These are phyloP conservation scores for Immersiella caudata DNA, from an alignment of 495 filamentous ascomycete species.

Conservation along the genomic window DNA sequence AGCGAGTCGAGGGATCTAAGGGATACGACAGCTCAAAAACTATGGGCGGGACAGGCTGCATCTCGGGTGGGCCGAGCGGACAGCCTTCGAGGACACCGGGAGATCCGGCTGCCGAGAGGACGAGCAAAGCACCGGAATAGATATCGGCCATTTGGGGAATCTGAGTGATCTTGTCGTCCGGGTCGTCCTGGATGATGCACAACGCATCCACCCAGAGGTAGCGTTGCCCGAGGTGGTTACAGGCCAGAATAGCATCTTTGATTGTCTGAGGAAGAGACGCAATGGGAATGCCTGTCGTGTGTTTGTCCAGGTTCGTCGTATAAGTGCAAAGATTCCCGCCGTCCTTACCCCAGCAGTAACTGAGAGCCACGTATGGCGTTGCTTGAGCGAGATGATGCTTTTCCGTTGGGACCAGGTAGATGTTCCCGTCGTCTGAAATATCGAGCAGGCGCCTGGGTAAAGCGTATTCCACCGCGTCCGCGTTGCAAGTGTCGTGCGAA, in stretches of 20 bases:
- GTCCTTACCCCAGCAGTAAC: no score
- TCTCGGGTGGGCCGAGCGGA: neutral
- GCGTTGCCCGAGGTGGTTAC: constrained; percentile 3
- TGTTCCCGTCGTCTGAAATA: constrained; percentile 4
- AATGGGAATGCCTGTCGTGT: constrained; percentile 7
- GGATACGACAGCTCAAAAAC: neutral
- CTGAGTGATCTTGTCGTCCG: neutral
- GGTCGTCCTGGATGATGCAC: constrained; percentile 1
- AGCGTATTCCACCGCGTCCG: neutral
- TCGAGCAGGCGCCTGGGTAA: constrained; percentile 9
- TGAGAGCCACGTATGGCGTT: constrained; percentile 5
- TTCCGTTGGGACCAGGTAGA: constrained; percentile 3
- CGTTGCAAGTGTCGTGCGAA: constrained; percentile 11
- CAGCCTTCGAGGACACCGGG: constrained; percentile 2
- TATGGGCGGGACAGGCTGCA: neutral
- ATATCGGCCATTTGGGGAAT: constrained; percentile 6
- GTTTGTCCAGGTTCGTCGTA: neutral
- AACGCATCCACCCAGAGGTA: constrained; percentile 7
- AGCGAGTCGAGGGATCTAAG: neutral
- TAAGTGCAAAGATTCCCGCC: constrained; percentile 9
- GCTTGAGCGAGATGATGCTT: neutral
- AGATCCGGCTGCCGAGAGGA: neutral
- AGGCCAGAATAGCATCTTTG: constrained; percentile 1
- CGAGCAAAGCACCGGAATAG: neutral
- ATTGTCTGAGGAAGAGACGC: neutral